Evolutionary conservation across 345 rosid species (phyloP), one percentile per base, ranked within the genome.

Genomic region (Geranium brycei): DNA sequence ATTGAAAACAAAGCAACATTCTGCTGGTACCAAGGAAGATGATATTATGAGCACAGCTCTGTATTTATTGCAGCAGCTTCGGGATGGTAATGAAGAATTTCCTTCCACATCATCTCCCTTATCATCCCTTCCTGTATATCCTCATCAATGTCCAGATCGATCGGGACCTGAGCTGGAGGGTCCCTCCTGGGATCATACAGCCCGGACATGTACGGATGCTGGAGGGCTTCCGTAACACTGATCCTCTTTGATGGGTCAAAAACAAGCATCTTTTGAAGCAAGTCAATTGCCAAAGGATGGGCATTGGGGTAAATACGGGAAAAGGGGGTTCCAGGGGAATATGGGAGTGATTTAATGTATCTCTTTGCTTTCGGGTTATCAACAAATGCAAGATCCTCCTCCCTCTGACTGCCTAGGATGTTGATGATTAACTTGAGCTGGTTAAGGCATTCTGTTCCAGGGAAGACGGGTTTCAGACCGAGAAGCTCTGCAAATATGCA

Each of bases 401-500:
- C 91, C 75, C 72, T 82, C 61, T 83, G 97, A 73, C 86, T 88
- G 58, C 91, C 91, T 0, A 91, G 84, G 72, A 80, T 69, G 73
- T 82, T 87, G 71, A 84, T 72, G 68, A 88, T 91, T 23, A 91
- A 82, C 69, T 88, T 91, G 31, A 91, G 91, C 60, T 88, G 95
- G 79, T 86, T 84, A 23, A 91, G 87, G 67, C 89, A 88, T 68
- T 84, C 89, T 8, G 89, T 84, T 32, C 93, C 92, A 0, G 88
- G 89, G 72, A 91, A 88, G 66, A 86, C 73, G 10, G 93, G 91
- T 72, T 91, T 91, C 31, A 89, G 72, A 15, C 93, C 93, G 30
- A 88, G 91, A 64, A 86, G 87, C 76, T 88, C 95, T 0, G 91
- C 96, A n/a, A 91, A 86, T 67, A 91, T 83, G 74, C 97, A 91